Base-by-base conservation (phyloP, 176 grass and related monocot genomes). In the Aechmea fasciata region DNA sequence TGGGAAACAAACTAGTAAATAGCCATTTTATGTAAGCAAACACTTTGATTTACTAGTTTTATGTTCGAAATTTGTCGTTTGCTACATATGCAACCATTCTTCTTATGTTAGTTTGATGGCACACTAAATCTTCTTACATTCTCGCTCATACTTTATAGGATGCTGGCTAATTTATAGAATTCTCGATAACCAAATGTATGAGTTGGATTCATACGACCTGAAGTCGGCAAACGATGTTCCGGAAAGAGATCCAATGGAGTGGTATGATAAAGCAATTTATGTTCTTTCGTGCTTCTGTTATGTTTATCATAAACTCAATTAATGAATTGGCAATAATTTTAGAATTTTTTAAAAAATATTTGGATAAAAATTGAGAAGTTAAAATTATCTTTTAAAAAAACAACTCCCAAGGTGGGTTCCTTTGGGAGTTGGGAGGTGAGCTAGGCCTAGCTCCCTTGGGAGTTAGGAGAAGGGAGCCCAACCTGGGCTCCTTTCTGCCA, bases 221-320 rank as follows among this genome's bases (percentile, higher is more conserved):
- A 68, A 89, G 73, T 96, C 93, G 76, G 93, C 93, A 73, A 92
- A 96, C 77, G 89, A 96, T 83, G 85, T 69, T 79, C 83, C 89
- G 75, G 86, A 81, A 72, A 89, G 86, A 84, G 89, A 96, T 85
- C 93, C 93, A 77, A 90, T 85, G 89, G 81, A 90, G 70, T 96
- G 93, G 89, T 96, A 90, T 50, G 63, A 18, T 78, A 77, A 69
- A 78, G 57, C 17, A 68, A 26, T 19, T 51, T 68, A n/a, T 82
- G 57, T 72, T 13, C 23, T 63, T 70, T n/a, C 22, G 28, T 52
- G 52, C 41, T 25, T 23, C 6, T 59, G n/a, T 59, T 17, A 59
- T 59, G n/a, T 59, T 59, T 41, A 41, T 59, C 54, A 20, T 59
- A 19, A 59, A 19, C 54, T 15, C 14, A 20, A 17, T 9, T 59